A percentile compares a stretch with the other conserved stretches of the same genome.
Conservation (phyloP, 2,329 filamentous ascomycete species). For the Colletotrichum caudatum region DNA sequence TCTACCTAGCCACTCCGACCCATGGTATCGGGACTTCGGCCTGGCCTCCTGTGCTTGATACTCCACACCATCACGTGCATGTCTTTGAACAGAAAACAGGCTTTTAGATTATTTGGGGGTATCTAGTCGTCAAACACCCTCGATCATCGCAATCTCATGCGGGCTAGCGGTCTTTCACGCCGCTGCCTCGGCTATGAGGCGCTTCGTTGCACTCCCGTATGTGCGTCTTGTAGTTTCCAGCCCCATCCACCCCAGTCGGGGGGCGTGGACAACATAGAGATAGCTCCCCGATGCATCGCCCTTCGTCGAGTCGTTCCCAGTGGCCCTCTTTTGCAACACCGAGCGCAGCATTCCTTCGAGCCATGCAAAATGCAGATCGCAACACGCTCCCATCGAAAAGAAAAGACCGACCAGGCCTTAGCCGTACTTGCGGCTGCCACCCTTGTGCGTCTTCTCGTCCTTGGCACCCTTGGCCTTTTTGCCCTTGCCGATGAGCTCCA, state of each 20-base stretch:
- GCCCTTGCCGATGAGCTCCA: slow-evolving; percentile 70
- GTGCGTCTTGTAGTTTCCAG: not conserved
- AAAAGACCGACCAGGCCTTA: slow-evolving; percentile 48
- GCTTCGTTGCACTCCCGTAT: not conserved
- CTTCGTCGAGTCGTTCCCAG: not conserved
- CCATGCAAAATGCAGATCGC: not conserved
- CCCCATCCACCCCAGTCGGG: not conserved
- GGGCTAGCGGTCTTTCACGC: not conserved
- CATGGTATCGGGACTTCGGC: not conserved
- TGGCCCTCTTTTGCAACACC: not conserved
- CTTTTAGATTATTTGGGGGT: slow-evolving; percentile 27
- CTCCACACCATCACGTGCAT: not conserved
- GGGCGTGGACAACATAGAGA: not conserved
- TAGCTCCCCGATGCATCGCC: not conserved
- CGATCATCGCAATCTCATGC: not conserved
- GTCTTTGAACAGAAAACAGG: slow-evolving; percentile 24
- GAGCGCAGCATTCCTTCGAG: not conserved
- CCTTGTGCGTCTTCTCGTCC: slow-evolving; percentile 56
- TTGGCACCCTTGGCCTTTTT: slow-evolving; percentile 58
- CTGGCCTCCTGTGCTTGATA: not conserved
- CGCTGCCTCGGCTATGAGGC: not conserved
- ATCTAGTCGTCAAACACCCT: slow-evolving; percentile 25
- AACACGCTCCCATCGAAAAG: not conserved
- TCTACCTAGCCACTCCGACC: not conserved
- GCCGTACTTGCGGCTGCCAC: slow-evolving; percentile 68